phyloP scores from a whole-genome alignment of 352 stramenopile genomes.

The Phytopythium litorale region DNA sequence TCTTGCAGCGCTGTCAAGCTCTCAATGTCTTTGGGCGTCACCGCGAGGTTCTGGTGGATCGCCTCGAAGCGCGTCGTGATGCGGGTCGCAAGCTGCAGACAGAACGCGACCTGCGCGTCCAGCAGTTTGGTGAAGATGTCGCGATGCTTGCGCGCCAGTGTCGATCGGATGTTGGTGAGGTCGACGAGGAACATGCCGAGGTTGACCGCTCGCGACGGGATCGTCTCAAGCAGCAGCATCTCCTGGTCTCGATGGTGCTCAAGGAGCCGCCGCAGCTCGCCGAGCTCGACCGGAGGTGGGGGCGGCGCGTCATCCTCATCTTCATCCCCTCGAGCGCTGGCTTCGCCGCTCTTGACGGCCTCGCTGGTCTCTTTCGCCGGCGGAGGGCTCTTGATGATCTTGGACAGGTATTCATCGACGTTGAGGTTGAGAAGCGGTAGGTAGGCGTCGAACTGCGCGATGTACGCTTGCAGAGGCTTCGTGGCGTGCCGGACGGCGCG shows the following conservation, averaged over 20 bases:
- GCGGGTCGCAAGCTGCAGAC: constrained; percentile 57
- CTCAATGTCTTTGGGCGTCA: constrained; percentile 90
- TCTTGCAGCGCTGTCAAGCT: constrained; percentile 85
- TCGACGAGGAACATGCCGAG: constrained; percentile 79
- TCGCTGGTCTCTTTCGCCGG: neutral
- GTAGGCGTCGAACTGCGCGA: constrained; percentile 79
- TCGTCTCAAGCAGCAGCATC: constrained; percentile 54
- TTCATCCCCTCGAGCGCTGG: constrained; percentile 21
- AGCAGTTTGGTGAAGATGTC: constrained; percentile 73
- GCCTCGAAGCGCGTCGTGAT: constrained; percentile 83
- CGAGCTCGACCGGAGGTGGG: constrained; percentile 64
- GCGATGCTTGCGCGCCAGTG: constrained; percentile 71
- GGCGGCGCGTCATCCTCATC: constrained; percentile 38
- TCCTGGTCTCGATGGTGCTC: constrained; percentile 66
- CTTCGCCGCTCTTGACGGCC: neutral
- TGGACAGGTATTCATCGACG: constrained; percentile 74
- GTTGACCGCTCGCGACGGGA: constrained; percentile 64
- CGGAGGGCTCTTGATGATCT: constrained; percentile 49
- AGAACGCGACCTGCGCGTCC: constrained; percentile 62
- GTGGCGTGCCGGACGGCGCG: constrained; percentile 39
- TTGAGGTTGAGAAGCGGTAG: constrained; percentile 90
- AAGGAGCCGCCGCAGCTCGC: constrained; percentile 64
- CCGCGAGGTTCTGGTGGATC: constrained; percentile 79
- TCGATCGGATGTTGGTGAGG: constrained; percentile 73
- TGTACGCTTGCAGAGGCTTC: constrained; percentile 70